Evolutionary conservation across 805 yeast species (phyloP), one percentile per base, ranked within the genome.

Genomic region (Starmera dryadoides): DNA sequence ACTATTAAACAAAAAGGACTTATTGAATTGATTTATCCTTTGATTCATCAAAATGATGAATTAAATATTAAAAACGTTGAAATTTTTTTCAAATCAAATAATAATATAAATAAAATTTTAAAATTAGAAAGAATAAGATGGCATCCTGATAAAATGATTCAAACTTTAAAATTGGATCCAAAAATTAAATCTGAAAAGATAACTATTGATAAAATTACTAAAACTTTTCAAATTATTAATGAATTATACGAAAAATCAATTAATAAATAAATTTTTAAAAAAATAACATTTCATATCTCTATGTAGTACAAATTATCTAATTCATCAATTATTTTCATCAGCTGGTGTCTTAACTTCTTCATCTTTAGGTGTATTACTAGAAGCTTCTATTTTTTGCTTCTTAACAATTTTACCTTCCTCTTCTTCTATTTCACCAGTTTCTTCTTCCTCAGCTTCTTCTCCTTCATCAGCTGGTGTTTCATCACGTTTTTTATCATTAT

Each of bases 71-170:
- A 20, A 2, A 41, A 46, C 29, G 32, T 59, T 7, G 19, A 37
- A 14, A 4, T 16, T 2, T 58, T 59, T 33, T 33, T 55, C 9
- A 28, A 34, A 9, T 34, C 46, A 3, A 17, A 44, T 2, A 10
- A 33, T 2, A 45, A 45, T 36, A 39, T 40, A 31, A 35, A 6
- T 1, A 40, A 47, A 6, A 44, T 58, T 9, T 42, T 65, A 19
- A 75, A 70, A 42, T 47, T 42, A 22, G 87, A 81, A 47, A 54
- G 87, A 39, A 55, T 80, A 6, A 58, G 74, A 44, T 81, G 87
- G 87, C 88, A 81, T 53, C 88, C 88, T 1, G 88, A 81, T 50
- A 72, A 69, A 49, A 73, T 81, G 79, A 49, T 53, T 10, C 52
- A 55, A 10, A 53, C 52, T 30, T 49, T 64, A 3, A 43, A 54